Evolutionary conservation across 2,329 filamentous ascomycete genomes (phyloP), one percentile per base, ranked within the genome.

Genomic region (Diaporthe sp.): DNA sequence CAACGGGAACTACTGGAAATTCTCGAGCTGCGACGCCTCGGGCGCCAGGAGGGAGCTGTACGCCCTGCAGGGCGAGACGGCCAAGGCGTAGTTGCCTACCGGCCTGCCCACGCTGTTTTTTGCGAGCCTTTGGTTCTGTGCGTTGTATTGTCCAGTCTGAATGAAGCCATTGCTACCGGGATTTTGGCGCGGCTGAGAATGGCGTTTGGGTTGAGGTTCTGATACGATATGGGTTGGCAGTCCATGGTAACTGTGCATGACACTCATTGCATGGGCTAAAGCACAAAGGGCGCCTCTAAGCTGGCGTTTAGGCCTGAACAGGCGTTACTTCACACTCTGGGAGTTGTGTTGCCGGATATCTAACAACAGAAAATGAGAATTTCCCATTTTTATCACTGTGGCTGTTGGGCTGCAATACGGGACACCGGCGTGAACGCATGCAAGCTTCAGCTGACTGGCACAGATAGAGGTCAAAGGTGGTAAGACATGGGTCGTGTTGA

Each of bases 1-100:
- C 82, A 86, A 92, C 77, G 86, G 86, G 47, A 84, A 86, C 3
- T 89, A 88, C 87, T 93, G 91, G 91, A 91, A 87, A 83, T 93
- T 92, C 84, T 86, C 90, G 42, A 92, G 90, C 78, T 93, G 91
- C 78, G 87, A 90, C 78, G 82, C 84, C 5, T 79, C 82, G 0
- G 90, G 90, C 3, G 82, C 83, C 79, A 89, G 88, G 57, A 87
- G 87, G 80, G 85, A 88, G 80, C 78, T 92, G 76, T 89, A 89
- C 78, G 89, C 89, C 5, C 78, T 89, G 75, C 80, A 81, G 52
- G 76, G 30, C 9, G 45, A 50, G 2, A 52, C 71, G 60, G 42
- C 45, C 33, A 73, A 73, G 74, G 30, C 45, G 3, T 72, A 64
- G 70, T 15, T 17, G 70, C 40, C 57, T 13, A 40, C 38, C 17